phyloP scores from a whole-genome alignment of 208 protist genomes.

The Wallacemonas sp. region DNA sequence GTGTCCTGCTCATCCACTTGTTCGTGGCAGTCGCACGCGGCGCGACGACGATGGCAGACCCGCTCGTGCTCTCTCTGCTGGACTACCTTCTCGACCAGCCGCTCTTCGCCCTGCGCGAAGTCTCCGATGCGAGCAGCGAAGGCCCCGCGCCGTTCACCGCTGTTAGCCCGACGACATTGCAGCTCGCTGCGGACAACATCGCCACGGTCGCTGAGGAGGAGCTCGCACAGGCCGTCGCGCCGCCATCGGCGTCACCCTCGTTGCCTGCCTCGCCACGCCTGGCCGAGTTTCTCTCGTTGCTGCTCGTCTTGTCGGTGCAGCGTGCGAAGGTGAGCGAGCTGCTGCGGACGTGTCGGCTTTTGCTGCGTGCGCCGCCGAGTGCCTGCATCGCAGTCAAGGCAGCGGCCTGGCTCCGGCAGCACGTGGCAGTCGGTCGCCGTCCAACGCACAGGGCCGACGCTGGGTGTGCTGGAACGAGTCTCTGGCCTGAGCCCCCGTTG shows the following conservation, averaged over 20 bases:
- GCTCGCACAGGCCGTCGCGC: neutral
- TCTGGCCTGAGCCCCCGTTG: conserved; percentile 34
- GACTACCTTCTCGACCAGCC: conserved; percentile 70
- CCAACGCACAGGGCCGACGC: neutral
- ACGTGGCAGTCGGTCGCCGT: neutral
- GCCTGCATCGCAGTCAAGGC: neutral
- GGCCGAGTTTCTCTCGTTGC: conserved; percentile 55
- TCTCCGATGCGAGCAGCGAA: neutral
- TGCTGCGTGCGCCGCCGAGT: conserved; percentile 43
- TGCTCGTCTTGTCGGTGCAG: conserved; percentile 71
- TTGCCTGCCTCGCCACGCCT: conserved; percentile 5
- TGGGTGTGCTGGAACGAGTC: neutral
- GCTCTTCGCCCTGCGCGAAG: conserved; percentile 68
- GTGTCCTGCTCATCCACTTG: conserved; percentile 75
- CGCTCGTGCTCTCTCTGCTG: conserved; percentile 61
- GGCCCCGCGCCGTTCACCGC: conserved; percentile 9
- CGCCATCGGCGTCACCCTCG: neutral
- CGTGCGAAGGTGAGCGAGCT: conserved; percentile 69
- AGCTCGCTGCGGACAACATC: conserved; percentile 62
- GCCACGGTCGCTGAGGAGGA: conserved; percentile 36
- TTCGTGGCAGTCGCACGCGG: conserved; percentile 40
- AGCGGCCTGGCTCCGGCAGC: neutral
- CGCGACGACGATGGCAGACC: conserved; percentile 35
- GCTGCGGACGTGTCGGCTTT: conserved; percentile 53
- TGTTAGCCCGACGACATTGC: conserved; percentile 51